phyloP scores from a whole-genome alignment of 306 rosid species.

The Acacia crassicarpa region DNA sequence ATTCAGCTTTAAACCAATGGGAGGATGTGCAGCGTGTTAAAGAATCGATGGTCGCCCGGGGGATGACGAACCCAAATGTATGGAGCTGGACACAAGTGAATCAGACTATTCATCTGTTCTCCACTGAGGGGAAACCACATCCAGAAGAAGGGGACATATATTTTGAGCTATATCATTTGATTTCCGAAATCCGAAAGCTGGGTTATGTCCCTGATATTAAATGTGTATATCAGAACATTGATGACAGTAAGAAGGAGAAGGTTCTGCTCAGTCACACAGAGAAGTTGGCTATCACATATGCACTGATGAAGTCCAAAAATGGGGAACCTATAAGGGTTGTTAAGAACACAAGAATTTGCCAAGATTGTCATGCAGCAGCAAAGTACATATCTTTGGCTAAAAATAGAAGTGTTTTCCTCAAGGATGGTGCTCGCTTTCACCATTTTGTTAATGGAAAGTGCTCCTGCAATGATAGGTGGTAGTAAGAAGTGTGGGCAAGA shows the following conservation, averaged over 20 bases:
- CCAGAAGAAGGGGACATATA: constrained; percentile 59
- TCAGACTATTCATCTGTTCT: constrained; percentile 52
- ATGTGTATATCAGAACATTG: constrained; percentile 63
- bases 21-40: constrained; percentile 50
- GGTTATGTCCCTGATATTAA: constrained; percentile 57
- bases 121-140: constrained; percentile 58
- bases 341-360: constrained; percentile 65
- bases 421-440: constrained; percentile 68
- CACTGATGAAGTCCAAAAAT: constrained; percentile 49
- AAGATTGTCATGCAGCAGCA: constrained; percentile 64
- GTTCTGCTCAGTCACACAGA: constrained; percentile 67
- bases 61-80: constrained; percentile 44
- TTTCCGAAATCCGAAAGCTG: constrained; percentile 48
- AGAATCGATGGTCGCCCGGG: constrained; percentile 39
- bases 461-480: constrained; percentile 69
- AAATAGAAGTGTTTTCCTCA: constrained; percentile 45
- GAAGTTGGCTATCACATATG: constrained; percentile 71
- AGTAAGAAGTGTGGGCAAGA: background rate
- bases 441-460: constrained; percentile 64
- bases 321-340: constrained; percentile 62
- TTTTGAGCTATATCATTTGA: constrained; percentile 57
- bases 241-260: constrained; percentile 56
- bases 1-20: constrained; percentile 62
- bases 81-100: constrained; percentile 75
- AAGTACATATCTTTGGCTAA: constrained; percentile 57